Evolutionary conservation across 2,329 filamentous ascomycete species (phyloP).

Genomic region (Xylaria sp.): DNA sequence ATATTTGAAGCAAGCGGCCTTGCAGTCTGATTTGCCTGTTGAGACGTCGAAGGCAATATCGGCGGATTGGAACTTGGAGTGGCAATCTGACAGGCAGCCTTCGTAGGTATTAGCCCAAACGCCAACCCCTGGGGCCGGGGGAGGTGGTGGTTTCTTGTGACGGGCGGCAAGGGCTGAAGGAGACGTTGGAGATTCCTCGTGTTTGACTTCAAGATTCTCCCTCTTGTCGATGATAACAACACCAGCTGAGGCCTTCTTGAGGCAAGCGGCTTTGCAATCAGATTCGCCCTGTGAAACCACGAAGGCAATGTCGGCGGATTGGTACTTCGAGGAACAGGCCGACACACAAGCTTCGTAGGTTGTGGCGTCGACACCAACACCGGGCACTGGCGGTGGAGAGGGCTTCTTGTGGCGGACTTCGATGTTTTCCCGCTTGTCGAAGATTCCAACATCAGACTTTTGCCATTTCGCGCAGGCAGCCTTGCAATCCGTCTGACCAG

Average conservation of each 20-base stretch:
- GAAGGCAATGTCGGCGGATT: slow-evolving; percentile 6
- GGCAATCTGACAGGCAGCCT: slow-evolving; percentile 6
- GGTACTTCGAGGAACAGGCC: background rate
- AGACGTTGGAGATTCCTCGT: background rate
- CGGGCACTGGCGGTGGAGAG: background rate
- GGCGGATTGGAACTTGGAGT: background rate
- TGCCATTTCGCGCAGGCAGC: background rate
- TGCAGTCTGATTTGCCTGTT: slow-evolving; percentile 4
- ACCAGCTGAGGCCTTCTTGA: background rate
- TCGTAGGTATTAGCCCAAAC: background rate
- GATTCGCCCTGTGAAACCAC: background rate
- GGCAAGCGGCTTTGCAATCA: slow-evolving; percentile 5
- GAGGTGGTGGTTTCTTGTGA: background rate
- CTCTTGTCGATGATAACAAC: background rate
- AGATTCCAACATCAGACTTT: background rate
- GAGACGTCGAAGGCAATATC: slow-evolving; percentile 2
- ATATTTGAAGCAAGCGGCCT: background rate
- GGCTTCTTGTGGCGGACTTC: background rate
- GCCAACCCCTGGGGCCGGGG: background rate
- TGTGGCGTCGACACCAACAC: background rate
- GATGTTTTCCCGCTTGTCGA: background rate
- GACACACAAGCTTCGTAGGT: slow-evolving; percentile 8
- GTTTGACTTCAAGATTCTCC: background rate
- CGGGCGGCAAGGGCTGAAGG: background rate
- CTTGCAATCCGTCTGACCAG: background rate